phyloP scores from a whole-genome alignment of 164 flowering plant species.

The Annona cherimola region DNA sequence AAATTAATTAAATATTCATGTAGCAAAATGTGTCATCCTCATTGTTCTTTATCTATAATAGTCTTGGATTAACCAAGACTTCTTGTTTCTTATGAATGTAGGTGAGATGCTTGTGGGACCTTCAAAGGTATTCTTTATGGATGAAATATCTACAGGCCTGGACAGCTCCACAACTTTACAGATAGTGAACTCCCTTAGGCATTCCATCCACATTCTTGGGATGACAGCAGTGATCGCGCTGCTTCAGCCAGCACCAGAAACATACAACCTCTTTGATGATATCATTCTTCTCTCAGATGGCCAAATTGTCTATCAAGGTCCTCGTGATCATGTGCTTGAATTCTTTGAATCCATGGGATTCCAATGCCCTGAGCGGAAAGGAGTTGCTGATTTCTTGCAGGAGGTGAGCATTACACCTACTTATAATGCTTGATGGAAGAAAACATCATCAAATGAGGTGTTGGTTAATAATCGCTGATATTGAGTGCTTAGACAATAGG shows the following conservation, averaged over 20 bases:
- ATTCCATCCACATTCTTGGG: constrained; percentile 45
- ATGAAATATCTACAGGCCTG: constrained; percentile 29
- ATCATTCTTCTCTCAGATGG: constrained; percentile 69
- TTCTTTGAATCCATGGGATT: constrained; percentile 47
- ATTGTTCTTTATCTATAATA: no score
- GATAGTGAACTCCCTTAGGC: constrained; percentile 53
- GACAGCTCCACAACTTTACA: constrained; percentile 65
- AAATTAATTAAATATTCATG: no score
- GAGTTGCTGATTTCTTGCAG: constrained; percentile 33
- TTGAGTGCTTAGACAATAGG: no score
- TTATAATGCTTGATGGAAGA: no score
- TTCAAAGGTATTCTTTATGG: constrained; percentile 14
- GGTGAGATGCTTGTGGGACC: constrained; percentile 19
- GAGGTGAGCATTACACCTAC: constrained; percentile 16
- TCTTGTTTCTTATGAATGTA: neutral
- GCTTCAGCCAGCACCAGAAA: constrained; percentile 82
- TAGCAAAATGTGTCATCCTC: no score
- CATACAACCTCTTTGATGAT: constrained; percentile 65
- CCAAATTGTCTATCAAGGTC: constrained; percentile 64
- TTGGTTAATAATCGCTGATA: no score
- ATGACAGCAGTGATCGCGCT: constrained; percentile 70
- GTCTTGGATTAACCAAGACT: no score
- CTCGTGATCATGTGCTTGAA: constrained; percentile 50
- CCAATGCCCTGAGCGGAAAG: constrained; percentile 33
- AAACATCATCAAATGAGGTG: no score